Base-by-base conservation (phyloP, 2,329 filamentous ascomycete genomes). In the Blumeria hordei region DNA sequence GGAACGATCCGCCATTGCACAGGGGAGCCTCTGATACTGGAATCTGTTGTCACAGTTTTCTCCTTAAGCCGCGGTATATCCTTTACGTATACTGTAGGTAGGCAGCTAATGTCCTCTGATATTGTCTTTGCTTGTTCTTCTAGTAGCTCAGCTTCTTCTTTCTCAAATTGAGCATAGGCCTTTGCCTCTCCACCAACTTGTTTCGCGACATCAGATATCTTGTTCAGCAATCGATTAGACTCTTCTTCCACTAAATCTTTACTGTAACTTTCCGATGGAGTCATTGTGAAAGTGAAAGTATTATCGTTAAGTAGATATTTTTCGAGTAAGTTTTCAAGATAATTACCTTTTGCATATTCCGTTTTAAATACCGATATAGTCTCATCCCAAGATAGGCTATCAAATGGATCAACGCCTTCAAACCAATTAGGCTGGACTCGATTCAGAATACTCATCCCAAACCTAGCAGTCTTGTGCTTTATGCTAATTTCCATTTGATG, bases 381-480 rank as follows among this genome's bases (percentile, higher is more conserved):
- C 45, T 92, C 83, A 62, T 94, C 92, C 87, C 88, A 96, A 1
- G 87, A 83, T 37, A 98, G 72, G 11, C 86, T 81, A 60, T 94
- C 81, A 68, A 96, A 93, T 0, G 92, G 90, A 65, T 96, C 86
- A 3, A 88, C 80, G 5, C 90, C 92, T 56, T 92, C 93, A 69
- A 98, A 96, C 92, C 92, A 98, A 57, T 84, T 82, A 1, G 87
- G 83, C 65, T 94, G 85, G 7, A 95, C 74, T 44, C 90, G 80
- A 62, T 94, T 86, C 68, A 98, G 78, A 54, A 96, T 77, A 16
- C 82, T 81, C 74, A 95, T 86, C 12, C 92, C 92, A 64, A 98
- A 98, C 63, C 84, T 88, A 55, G 92, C 86, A 0, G 88, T 95
- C 72, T 96, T 96, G 70, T 98, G 88, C 69, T 95, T 95, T 52